These are phyloP conservation scores for Gaeumannomyces tritici DNA, from an alignment of 2,329 filamentous ascomycete genomes.

Conservation along the genomic window DNA sequence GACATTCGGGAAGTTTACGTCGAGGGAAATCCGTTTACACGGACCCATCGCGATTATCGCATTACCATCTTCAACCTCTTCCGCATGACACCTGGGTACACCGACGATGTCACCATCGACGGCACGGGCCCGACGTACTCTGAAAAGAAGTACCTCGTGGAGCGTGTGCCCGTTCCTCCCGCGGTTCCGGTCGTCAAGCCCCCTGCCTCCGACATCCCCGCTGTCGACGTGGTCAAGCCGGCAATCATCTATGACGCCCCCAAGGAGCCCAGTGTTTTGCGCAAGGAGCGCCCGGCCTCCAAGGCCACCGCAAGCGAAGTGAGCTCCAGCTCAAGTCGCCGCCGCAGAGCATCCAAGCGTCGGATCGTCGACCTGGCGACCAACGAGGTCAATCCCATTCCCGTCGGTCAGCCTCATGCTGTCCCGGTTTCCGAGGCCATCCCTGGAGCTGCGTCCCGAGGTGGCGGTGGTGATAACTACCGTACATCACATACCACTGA, in stretches of 20 bases:
- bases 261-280: slow-evolving; percentile 40
- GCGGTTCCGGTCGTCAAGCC: slow-evolving; percentile 72
- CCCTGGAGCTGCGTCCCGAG: slow-evolving; percentile 1
- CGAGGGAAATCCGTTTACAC: slow-evolving; percentile 82
- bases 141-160: slow-evolving; percentile 76
- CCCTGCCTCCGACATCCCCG: slow-evolving; percentile 48
- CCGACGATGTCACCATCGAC: slow-evolving; percentile 85
- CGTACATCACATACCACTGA: slow-evolving; percentile 33
- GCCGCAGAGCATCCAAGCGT: slow-evolving; percentile 49
- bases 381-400: slow-evolving; percentile 23
- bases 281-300: slow-evolving; percentile 48
- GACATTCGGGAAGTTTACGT: slow-evolving; percentile 92
- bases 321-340: slow-evolving; percentile 48
- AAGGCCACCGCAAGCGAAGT: slow-evolving; percentile 47
- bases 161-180: slow-evolving; percentile 67
- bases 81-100: slow-evolving; percentile 78
- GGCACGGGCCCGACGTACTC: slow-evolving; percentile 71
- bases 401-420: neutral
- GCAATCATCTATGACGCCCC: slow-evolving; percentile 44
- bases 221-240: slow-evolving; percentile 59
- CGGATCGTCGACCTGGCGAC: slow-evolving; percentile 57
- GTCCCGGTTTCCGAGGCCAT: neutral
- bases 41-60: slow-evolving; percentile 76
- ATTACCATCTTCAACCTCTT: slow-evolving; percentile 95
- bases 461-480: slow-evolving; percentile 26